Base-by-base conservation (phyloP, 371 early-diverging fungal genomes). In the Cokeromyces recurvatus region DNA sequence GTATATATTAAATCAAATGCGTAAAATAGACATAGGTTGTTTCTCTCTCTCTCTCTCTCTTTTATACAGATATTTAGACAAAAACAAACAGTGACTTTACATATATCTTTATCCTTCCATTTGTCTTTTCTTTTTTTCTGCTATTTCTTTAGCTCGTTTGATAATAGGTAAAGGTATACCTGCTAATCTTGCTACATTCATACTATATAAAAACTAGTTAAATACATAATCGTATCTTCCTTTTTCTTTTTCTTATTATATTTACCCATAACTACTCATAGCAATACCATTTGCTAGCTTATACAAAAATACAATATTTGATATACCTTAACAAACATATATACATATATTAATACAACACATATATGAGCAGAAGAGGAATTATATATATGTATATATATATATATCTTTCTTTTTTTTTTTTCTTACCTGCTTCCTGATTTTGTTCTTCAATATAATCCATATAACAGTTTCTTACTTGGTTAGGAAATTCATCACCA, bases 121-220 rank as follows among this genome's bases (percentile, higher is more conserved):
- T n/a, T 42, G 37, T 2, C 42, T 38, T 57, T 84, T 82, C 54
- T 84, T 46, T 38, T 77, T 73, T 1, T 57, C 49, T 8, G 89
- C 77, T 42, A 85, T 85, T 32, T 47, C 42, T 24, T 58, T 66
- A 5, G 92, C 92, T 16, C 50, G 39, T 11, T 59, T 62, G 3
- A 90, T 57, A 14, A 90, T 49, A 3, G 54, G 27, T 21, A 36
- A 39, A 0, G 91, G 89, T 10, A 92, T 59, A 29, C 79, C 73
- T 1, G 93, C 93, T 46, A 91, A 59, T 19, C 85, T 74, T 4
- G 93, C 93, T 21, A 91, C 90, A 60, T 90, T 89, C 46, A 90
- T 56, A 3, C 91, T 85, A 54, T 9, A 29, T 44, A 32, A 41
- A 7, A 36, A 24, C 15, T 37, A 0, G 14, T 21, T 21, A 24